Percentiles rank a stretch among this genome's conserved stretches.
phyloP scores from a whole-genome alignment of 2,329 filamentous ascomycete species.

The Cercospora janseana region DNA sequence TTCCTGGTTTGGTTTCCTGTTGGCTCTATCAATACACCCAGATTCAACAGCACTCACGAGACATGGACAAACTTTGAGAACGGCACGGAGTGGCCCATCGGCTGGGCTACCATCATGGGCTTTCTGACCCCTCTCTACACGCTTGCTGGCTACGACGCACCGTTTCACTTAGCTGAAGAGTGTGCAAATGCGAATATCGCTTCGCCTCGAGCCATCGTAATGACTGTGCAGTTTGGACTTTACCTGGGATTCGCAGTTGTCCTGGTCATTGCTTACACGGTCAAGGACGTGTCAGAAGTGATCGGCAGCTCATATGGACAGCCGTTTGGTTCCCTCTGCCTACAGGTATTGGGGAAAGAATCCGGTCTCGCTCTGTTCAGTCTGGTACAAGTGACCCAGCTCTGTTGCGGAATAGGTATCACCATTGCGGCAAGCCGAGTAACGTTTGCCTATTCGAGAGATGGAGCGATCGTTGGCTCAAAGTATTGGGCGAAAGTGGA shows the following conservation, averaged over 20 bases:
- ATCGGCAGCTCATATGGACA: slow-evolving; percentile 36
- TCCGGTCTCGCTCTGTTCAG: slow-evolving; percentile 37
- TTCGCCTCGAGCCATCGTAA: slow-evolving; percentile 36
- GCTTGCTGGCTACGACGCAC: slow-evolving; percentile 45
- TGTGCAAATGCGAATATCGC: slow-evolving; percentile 38
- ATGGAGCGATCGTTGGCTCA: slow-evolving; percentile 33
- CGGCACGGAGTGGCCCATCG: slow-evolving; percentile 37
- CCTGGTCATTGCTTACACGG: slow-evolving; percentile 36
- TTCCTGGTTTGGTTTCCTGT: slow-evolving; percentile 41
- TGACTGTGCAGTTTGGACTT: slow-evolving; percentile 35
- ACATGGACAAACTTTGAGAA: slow-evolving; percentile 27
- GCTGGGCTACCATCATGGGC: slow-evolving; percentile 37
- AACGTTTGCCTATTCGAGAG: slow-evolving; percentile 36
- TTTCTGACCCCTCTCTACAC: slow-evolving; percentile 46
- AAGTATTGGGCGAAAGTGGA: slow-evolving; percentile 34
- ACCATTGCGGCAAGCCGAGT: slow-evolving; percentile 35
- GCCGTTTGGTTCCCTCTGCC: slow-evolving; percentile 35
- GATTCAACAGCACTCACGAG: slow-evolving; percentile 25
- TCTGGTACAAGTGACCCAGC: slow-evolving; percentile 36
- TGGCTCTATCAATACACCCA: slow-evolving; percentile 35
- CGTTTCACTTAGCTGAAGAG: slow-evolving; percentile 38
- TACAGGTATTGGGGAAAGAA: slow-evolving; percentile 35
- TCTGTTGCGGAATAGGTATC: slow-evolving; percentile 35
- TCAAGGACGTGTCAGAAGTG: slow-evolving; percentile 34
- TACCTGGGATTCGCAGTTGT: slow-evolving; percentile 34